phyloP scores from a whole-genome alignment of 2,329 filamentous ascomycete genomes.

The Phialophora tarda region DNA sequence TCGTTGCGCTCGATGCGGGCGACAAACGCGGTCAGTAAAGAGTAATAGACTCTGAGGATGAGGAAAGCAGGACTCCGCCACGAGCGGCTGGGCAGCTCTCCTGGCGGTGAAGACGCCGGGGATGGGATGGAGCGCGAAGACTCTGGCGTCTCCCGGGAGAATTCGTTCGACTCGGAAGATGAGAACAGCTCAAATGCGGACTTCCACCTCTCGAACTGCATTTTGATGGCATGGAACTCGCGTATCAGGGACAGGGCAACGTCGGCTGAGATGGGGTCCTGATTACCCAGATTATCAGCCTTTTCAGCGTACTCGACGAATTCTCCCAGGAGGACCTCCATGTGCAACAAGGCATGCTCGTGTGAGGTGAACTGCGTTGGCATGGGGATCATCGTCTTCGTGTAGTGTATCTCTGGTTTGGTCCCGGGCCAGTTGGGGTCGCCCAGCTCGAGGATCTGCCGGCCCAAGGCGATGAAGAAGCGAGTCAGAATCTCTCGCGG shows the following conservation, averaged over 20 bases:
- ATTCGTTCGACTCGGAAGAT: slow-evolving; percentile 12
- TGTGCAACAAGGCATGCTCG: slow-evolving; percentile 29
- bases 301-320: slow-evolving; percentile 14
- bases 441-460: slow-evolving; percentile 31
- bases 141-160: slow-evolving; percentile 14
- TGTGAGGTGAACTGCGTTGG: slow-evolving; percentile 24
- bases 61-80: slow-evolving; percentile 14
- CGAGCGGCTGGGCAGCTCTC: neutral
- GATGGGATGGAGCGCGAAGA: slow-evolving; percentile 4
- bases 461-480: slow-evolving; percentile 26
- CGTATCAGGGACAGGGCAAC: slow-evolving; percentile 3
- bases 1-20: slow-evolving; percentile 19
- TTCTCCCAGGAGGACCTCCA: slow-evolving; percentile 16
- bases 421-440: slow-evolving; percentile 23
- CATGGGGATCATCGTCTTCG: slow-evolving; percentile 4
- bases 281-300: neutral
- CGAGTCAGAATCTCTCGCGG: slow-evolving; percentile 19
- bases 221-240: slow-evolving; percentile 19
- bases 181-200: slow-evolving; percentile 10
- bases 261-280: slow-evolving; percentile 14
- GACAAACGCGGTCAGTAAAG: slow-evolving; percentile 19
- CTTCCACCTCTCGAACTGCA: slow-evolving; percentile 12
- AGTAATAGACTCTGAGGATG: slow-evolving; percentile 18
- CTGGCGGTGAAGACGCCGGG: slow-evolving; percentile 3
- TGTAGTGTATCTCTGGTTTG: slow-evolving; percentile 9